Percentiles rank a stretch among this genome's conserved stretches.
phyloP scores from a whole-genome alignment of 305 asterid species.

The Fraxinus sp. region DNA sequence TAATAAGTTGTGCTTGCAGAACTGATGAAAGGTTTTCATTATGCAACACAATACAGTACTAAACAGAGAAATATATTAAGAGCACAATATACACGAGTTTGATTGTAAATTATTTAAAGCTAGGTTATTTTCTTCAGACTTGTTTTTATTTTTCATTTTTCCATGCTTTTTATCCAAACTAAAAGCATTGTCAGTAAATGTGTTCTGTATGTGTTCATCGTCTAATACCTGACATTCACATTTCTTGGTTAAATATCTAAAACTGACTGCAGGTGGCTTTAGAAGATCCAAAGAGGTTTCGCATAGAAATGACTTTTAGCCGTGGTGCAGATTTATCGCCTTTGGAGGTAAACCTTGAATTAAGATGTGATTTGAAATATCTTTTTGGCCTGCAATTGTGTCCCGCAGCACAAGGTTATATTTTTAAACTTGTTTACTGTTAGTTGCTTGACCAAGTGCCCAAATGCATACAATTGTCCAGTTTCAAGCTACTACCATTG shows the following conservation, averaged over 20 bases:
- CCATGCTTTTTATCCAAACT: not conserved
- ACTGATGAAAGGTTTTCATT: not conserved
- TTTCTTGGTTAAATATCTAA: constrained; percentile 10
- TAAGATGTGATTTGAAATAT: not conserved
- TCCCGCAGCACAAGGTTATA: not conserved
- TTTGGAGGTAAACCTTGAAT: constrained; percentile 57
- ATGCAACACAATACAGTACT: not conserved
- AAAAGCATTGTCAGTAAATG: not conserved
- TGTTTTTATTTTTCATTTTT: not conserved
- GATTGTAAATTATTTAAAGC: not conserved
- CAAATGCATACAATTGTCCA: not conserved
- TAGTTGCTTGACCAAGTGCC: not conserved
- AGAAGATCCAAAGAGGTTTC: constrained; percentile 89
- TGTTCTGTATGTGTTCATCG: not conserved
- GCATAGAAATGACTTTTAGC: constrained; percentile 87
- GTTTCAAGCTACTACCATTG: not conserved
- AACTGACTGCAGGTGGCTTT: constrained; percentile 61
- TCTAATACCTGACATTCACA: not conserved
- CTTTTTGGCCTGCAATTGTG: not conserved
- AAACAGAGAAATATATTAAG: not conserved
- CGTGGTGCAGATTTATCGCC: constrained; percentile 98
- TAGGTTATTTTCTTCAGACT: not conserved
- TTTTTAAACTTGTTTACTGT: not conserved
- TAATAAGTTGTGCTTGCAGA: not conserved
- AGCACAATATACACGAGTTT: not conserved